Percentiles rank a stretch among this genome's conserved stretches.
phyloP scores from a whole-genome alignment of 768 basidiomycete species.

The Suillus clintonianus region DNA sequence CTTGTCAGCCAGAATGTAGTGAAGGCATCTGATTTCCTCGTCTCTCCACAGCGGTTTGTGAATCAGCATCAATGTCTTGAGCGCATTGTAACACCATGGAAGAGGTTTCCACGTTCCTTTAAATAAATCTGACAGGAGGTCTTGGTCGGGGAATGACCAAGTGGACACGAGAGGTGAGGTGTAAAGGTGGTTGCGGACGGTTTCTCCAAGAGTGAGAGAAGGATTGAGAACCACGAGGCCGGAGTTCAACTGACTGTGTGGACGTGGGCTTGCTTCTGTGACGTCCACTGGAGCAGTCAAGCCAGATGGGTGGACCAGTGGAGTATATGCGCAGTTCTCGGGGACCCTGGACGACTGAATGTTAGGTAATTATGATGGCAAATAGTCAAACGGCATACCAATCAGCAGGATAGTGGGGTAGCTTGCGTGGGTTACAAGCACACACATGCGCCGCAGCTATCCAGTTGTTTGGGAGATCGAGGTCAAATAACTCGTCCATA shows the following conservation, averaged over 20 bases:
- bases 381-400: constrained; percentile 50
- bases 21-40: constrained; percentile 81
- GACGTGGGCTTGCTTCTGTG: constrained; percentile 56
- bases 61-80: constrained; percentile 78
- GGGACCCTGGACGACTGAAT: constrained; percentile 64
- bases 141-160: constrained; percentile 90
- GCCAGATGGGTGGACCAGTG: constrained; percentile 47
- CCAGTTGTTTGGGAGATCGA: constrained; percentile 59
- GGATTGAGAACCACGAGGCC: constrained; percentile 87
- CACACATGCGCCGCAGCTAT: constrained; percentile 92
- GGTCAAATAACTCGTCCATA: constrained; percentile 74
- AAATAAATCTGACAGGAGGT: constrained; percentile 83
- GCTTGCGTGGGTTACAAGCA: constrained; percentile 87
- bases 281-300: constrained; percentile 46
- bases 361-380: background rate
- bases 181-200: constrained; percentile 46
- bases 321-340: constrained; percentile 85
- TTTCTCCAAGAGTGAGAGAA: constrained; percentile 52
- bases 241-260: constrained; percentile 85
- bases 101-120: constrained; percentile 75
- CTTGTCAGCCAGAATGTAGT: constrained; percentile 86
- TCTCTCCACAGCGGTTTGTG: constrained; percentile 84
- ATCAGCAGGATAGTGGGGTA: constrained; percentile 85
- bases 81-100: constrained; percentile 88
- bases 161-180: constrained; percentile 53